phyloP scores from a whole-genome alignment of 805 yeast species.

The Blastobotrys mokoenaii region DNA sequence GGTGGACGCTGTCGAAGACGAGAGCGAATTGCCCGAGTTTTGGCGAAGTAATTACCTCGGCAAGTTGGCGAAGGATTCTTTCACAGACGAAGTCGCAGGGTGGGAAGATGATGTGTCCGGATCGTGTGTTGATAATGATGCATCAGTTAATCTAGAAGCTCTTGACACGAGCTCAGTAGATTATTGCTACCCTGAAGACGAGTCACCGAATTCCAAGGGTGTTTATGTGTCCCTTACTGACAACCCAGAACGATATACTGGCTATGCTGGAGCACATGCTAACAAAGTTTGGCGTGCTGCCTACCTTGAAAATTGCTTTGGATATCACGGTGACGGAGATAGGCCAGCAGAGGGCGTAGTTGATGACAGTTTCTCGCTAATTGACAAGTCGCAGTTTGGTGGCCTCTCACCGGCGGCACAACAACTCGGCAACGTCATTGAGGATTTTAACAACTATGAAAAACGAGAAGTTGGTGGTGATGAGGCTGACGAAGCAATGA shows the following conservation, averaged over 20 bases:
- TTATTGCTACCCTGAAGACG: conserved; percentile 38
- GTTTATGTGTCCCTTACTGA: conserved; percentile 79
- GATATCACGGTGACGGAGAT: conserved; percentile 28
- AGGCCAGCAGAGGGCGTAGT: neutral
- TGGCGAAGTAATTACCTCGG: conserved; percentile 72
- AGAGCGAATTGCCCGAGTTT: conserved; percentile 58
- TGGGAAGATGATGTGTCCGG: neutral
- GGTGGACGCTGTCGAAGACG: conserved; percentile 73
- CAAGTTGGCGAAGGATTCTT: conserved; percentile 32
- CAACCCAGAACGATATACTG: conserved; percentile 94
- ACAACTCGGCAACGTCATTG: conserved; percentile 16
- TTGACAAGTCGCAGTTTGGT: conserved; percentile 1
- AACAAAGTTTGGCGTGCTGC: conserved; percentile 89
- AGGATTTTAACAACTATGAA: conserved; percentile 18
- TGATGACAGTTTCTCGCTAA: neutral
- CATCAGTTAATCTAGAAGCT: conserved; percentile 13
- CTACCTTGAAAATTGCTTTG: conserved; percentile 85
- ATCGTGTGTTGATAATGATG: conserved; percentile 21
- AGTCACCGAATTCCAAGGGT: conserved; percentile 27
- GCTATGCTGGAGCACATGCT: conserved; percentile 89
- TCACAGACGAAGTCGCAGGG: conserved; percentile 15
- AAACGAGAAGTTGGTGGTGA: conserved; percentile 23
- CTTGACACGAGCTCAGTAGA: conserved; percentile 29
- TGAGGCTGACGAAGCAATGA: conserved; percentile 24
- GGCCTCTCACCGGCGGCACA: conserved; percentile 9